Conservation (phyloP, 495 filamentous ascomycete species). For the Pseudevernia furfuracea region DNA sequence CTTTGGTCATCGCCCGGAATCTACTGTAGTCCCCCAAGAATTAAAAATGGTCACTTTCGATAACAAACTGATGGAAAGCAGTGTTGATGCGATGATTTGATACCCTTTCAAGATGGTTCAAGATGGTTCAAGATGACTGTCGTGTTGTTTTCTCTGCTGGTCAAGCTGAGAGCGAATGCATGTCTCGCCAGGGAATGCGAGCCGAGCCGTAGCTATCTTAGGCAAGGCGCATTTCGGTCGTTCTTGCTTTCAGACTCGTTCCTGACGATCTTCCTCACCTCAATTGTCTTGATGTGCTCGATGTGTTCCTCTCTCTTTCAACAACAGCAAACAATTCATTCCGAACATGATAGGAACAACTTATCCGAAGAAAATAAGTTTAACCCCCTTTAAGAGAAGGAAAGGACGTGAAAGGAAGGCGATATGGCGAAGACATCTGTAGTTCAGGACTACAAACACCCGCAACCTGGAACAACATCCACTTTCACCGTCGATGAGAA, state of each 20-base stretch:
- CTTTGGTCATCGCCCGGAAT: neutral
- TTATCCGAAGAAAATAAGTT: neutral
- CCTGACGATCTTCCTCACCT: neutral
- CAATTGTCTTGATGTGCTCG: neutral
- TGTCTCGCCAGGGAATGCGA: neutral
- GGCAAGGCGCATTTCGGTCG: conserved; percentile 6
- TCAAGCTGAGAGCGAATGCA: neutral
- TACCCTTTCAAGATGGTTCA: neutral
- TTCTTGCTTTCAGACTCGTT: conserved; percentile 1
- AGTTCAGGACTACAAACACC: conserved; percentile 62
- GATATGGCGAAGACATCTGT: conserved; percentile 34
- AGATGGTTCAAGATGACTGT: neutral
- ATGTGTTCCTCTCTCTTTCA: neutral
- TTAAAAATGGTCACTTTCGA: neutral
- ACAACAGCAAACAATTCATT: neutral
- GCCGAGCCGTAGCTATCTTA: neutral
- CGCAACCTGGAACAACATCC: conserved; percentile 46
- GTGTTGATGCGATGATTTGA: neutral
- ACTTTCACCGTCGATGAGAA: conserved; percentile 57
- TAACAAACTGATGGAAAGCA: neutral
- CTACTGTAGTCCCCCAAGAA: neutral
- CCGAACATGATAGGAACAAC: conserved; percentile 3
- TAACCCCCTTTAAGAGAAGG: neutral
- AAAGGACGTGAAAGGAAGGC: neutral
- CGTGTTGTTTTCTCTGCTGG: conserved; percentile 1